phyloP scores from a whole-genome alignment of 768 basidiomycete genomes.

The Boletus vinaceobasis region DNA sequence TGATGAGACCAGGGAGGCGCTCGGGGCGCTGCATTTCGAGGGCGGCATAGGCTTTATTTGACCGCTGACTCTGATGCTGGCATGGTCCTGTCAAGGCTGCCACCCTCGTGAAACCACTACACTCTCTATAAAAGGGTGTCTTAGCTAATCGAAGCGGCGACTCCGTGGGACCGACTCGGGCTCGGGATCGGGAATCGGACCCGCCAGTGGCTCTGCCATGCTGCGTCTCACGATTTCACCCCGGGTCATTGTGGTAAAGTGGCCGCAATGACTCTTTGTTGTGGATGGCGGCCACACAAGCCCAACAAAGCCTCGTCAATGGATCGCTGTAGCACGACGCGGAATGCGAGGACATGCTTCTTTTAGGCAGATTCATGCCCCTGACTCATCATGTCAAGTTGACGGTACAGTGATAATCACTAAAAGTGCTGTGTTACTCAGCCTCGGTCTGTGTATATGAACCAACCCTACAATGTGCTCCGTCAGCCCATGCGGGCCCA shows the following conservation, averaged over 20 bases:
- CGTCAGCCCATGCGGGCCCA: not conserved
- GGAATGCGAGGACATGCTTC: not conserved
- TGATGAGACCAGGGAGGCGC: constrained; percentile 15
- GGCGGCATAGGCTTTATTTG: constrained; percentile 30
- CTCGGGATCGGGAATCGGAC: not conserved
- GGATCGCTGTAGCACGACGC: not conserved
- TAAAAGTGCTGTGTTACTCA: not conserved
- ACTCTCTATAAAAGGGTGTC: constrained; percentile 12
- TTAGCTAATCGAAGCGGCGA: constrained; percentile 18
- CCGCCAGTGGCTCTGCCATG: not conserved
- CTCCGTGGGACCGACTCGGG: not conserved
- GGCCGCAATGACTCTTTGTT: not conserved
- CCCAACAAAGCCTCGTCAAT: not conserved
- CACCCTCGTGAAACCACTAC: constrained; percentile 6
- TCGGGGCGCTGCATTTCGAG: constrained; percentile 18
- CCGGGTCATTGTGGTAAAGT: not conserved
- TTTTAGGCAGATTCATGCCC: not conserved
- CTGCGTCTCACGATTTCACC: not conserved
- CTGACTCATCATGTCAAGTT: not conserved
- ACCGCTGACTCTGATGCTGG: constrained; percentile 15
- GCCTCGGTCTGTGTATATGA: not conserved
- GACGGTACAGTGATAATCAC: not conserved
- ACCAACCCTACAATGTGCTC: not conserved
- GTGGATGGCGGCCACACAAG: too few relatives aligned
- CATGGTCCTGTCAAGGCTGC: not conserved